Evolutionary conservation across 805 yeast species (phyloP).

Genomic region (Scheffersomyces spartinae): DNA sequence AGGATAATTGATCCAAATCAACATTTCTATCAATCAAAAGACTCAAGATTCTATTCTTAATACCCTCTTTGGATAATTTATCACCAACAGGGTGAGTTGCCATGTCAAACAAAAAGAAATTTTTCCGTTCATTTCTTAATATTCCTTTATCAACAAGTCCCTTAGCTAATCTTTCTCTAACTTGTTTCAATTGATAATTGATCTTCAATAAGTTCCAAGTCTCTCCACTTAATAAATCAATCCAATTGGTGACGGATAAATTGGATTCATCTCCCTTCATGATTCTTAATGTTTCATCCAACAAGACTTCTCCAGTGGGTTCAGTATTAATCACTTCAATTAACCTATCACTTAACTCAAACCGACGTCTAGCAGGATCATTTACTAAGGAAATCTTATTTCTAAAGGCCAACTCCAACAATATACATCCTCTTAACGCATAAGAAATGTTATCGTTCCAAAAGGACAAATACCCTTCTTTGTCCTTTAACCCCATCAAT

Average conservation of each 20-base stretch:
- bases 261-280: constrained; percentile 78
- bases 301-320: constrained; percentile 87
- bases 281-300: constrained; percentile 86
- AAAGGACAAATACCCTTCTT: constrained; percentile 91
- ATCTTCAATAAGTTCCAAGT: constrained; percentile 96
- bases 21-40: constrained; percentile 65
- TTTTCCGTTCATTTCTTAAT: constrained; percentile 89
- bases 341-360: constrained; percentile 77
- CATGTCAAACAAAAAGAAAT: constrained; percentile 92
- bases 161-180: constrained; percentile 89
- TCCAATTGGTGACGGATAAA: constrained; percentile 80
- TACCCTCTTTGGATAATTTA: constrained; percentile 68
- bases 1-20: constrained; percentile 26
- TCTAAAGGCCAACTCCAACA: constrained; percentile 85
- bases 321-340: constrained; percentile 78
- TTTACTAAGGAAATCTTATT: constrained; percentile 81
- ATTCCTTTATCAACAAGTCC: constrained; percentile 97
- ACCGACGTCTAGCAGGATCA: constrained; percentile 85
- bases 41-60: constrained; percentile 60
- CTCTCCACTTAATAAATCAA: constrained; percentile 86
- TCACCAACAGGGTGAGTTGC: constrained; percentile 97
- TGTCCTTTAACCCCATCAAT: constrained; percentile 85
- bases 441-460: constrained; percentile 98
- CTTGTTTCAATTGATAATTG: constrained; percentile 92
- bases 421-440: constrained; percentile 88